These are phyloP conservation scores for Craterostigma plantagineum DNA, from an alignment of 257 asterid species.

Conservation along the genomic window DNA sequence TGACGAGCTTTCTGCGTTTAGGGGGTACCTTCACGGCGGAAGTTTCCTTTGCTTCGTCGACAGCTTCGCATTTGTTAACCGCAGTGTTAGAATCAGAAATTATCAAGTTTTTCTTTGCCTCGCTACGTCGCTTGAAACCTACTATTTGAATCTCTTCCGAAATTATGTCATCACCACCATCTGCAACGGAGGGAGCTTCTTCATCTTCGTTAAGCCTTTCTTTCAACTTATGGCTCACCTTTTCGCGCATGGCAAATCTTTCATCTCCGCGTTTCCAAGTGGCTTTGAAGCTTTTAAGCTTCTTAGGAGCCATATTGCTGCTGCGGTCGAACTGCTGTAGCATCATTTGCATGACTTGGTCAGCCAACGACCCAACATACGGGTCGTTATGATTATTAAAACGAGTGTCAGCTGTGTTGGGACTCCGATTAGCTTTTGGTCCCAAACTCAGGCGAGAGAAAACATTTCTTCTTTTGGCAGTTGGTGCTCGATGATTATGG, in stretches of 20 bases:
- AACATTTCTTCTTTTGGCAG: constrained; percentile 33
- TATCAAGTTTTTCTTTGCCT: constrained; percentile 20
- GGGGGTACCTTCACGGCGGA: constrained; percentile 10
- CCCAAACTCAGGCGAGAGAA: constrained; percentile 36
- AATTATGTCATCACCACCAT: constrained; percentile 13
- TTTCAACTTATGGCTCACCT: constrained; percentile 12
- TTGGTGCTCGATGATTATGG: constrained; percentile 9
- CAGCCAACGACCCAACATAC: constrained; percentile 34
- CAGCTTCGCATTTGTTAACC: not conserved
- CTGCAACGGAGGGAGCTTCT: constrained; percentile 7
- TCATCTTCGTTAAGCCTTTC: constrained; percentile 10
- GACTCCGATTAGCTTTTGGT: constrained; percentile 8
- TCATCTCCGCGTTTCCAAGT: constrained; percentile 10
- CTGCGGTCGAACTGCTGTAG: constrained; percentile 17
- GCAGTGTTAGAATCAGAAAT: no score
- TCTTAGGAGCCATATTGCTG: constrained; percentile 14
- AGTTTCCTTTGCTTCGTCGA: no score
- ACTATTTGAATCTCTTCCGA: constrained; percentile 37
- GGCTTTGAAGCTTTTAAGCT: constrained; percentile 12
- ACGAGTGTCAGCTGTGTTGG: no score
- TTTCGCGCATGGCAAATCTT: constrained; percentile 12
- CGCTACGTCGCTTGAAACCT: constrained; percentile 51
- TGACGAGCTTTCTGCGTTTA: constrained; percentile 42
- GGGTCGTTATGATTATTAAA: constrained; percentile 8
- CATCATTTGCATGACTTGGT: constrained; percentile 44